These are phyloP conservation scores for Russula sp. DNA, from an alignment of 768 basidiomycete species.

Conservation along the genomic window DNA sequence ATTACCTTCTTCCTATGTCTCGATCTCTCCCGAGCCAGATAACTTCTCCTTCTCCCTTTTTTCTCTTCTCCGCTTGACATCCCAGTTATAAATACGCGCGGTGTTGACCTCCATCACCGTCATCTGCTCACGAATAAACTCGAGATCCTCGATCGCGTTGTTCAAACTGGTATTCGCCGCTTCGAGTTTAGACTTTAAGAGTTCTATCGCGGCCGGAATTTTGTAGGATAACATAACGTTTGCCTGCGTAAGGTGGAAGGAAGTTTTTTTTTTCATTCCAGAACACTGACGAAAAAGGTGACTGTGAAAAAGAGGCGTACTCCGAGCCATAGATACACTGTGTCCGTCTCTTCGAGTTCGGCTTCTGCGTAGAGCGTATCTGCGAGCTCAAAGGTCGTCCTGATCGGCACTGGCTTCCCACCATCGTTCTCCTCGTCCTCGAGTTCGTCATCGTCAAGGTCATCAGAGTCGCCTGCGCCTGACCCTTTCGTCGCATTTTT, in stretches of 20 bases:
- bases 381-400: constrained; percentile 90
- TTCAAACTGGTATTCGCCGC: constrained; percentile 63
- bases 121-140: constrained; percentile 90
- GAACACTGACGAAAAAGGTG: neutral
- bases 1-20: constrained; percentile 2
- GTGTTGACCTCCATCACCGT: constrained; percentile 97
- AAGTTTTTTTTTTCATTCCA: too few species aligned
- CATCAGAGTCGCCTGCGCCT: constrained; percentile 3
- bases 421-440: constrained; percentile 46
- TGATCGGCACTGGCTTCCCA: constrained; percentile 52
- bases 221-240: constrained; percentile 98
- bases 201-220: constrained; percentile 66
- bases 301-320: constrained; percentile 49
- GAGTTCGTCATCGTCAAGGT: constrained; percentile 33
- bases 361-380: constrained; percentile 95
- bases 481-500: constrained; percentile 45
- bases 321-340: constrained; percentile 94
- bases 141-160: constrained; percentile 81
- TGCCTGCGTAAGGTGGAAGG: constrained; percentile 53
- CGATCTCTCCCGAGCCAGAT: neutral
- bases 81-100: constrained; percentile 95
- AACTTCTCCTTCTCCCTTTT: constrained; percentile 19
- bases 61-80: constrained; percentile 79
- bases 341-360: constrained; percentile 79
- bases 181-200: constrained; percentile 72